Evolutionary conservation across 2,329 filamentous ascomycete species (phyloP), one percentile per base, ranked within the genome.

Genomic region (Penicillium sp.): DNA sequence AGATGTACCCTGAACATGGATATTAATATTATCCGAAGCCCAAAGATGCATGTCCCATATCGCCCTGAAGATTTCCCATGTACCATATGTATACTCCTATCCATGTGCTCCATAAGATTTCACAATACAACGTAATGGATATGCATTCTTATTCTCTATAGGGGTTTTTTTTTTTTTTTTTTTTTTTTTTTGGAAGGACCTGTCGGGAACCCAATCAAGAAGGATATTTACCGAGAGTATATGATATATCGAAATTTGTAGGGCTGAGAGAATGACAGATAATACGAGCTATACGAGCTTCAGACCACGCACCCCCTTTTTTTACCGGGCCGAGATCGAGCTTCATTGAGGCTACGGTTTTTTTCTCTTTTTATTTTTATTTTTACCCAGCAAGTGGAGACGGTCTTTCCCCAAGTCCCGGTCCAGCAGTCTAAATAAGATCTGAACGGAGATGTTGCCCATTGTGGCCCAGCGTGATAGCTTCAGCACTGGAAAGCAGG

Each of bases 391-490:
- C 25, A 13, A 45, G 54, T 63, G 62, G 62, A 49, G 49, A 39
- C 46, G 39, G 48, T 5, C 31, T 29, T 50, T 44, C 58, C 59
- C 58, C 60, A 56, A 61, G 46, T 54, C 13, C 52, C 43, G 35
- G 44, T 11, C 44, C 31, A 39, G 43, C n/a, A 59, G 55, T 48
- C 16, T n/a, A 16, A 48, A 50, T 54, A 25, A 64, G 62, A 66
- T 63, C 61, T 35, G 23, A 44, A 50, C 61, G 59, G 62, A 51
- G 54, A 63, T 60, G 29, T 61, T 62, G 46, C 62, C 50, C 33
- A 55, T 47, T 35, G 11, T n/a, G 52, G 52, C 46, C 46, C 47
- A 50, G 53, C 37, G 47, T 33, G 29, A 37, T 14, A 27, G 21
- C 25, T 50, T 42, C 16, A 39, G 25, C 19, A 37, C 23, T 3